A percentile compares a stretch with the other conserved stretches of the same genome.
phyloP scores from a whole-genome alignment of 345 rosid genomes.

The Limnanthes douglasii region DNA sequence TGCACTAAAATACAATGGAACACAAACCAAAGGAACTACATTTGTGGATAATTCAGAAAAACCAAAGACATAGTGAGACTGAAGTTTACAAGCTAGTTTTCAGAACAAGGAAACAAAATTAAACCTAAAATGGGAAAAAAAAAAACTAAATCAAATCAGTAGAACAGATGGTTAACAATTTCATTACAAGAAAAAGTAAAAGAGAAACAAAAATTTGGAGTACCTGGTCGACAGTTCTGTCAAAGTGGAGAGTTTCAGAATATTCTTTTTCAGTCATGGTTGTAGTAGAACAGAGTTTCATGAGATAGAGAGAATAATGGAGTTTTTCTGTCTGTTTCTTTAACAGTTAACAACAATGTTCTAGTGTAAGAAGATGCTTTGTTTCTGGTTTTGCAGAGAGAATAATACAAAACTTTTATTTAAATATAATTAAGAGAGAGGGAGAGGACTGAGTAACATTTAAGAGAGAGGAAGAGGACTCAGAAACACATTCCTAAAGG shows the following conservation, averaged over 20 bases:
- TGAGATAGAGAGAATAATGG: too few relatives aligned
- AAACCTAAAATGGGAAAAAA: neutral
- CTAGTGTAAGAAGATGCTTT: too few relatives aligned
- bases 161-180: neutral
- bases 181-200: neutral
- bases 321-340: too few relatives aligned
- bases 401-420: too few relatives aligned
- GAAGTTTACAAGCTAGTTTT: neutral
- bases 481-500: too few relatives aligned
- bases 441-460: too few relatives aligned
- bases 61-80: too few relatives aligned
- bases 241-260: conserved; percentile 27
- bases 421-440: too few relatives aligned
- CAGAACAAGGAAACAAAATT: neutral
- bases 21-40: neutral
- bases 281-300: conserved; percentile 8
- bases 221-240: conserved; percentile 65
- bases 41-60: conserved; percentile 1
- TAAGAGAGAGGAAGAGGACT: too few relatives aligned
- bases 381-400: too few relatives aligned
- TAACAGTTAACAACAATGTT: too few relatives aligned
- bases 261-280: conserved; percentile 38
- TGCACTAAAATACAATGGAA: neutral
- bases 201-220: neutral
- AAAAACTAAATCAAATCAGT: neutral